Evolutionary conservation across 192 early-diverging fungal genomes (phyloP), one percentile per base, ranked within the genome.

Genomic region (Dimargaris xerosporica): DNA sequence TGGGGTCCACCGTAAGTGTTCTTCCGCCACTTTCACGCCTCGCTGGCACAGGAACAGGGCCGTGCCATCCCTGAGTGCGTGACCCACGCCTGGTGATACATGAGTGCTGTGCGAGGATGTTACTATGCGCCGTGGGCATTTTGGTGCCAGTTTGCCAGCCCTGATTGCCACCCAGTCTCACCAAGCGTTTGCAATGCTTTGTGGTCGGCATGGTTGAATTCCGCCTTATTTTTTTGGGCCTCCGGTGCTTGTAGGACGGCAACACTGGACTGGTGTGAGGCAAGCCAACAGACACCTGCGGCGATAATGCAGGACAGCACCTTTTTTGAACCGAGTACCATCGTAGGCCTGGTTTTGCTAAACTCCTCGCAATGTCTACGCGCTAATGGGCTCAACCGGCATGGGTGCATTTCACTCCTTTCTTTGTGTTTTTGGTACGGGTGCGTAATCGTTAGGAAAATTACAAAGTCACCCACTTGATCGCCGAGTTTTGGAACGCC

Each of bases 401-500:
- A 15, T 12, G 29, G 6, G 26, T 12, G 5, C 43, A n/a, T 51
- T 12, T 45, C 9, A 60, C 25, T 26, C n/a, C n/a, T n/a, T n/a
- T n/a, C n/a, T n/a, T n/a, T n/a, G n/a, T n/a, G n/a, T n/a, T n/a
- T n/a, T n/a, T n/a, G n/a, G n/a, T n/a, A n/a, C n/a, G n/a, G n/a
- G n/a, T n/a, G n/a, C n/a, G n/a, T n/a, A n/a, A 17, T 44, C 26
- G 58, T 52, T 65, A 80, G 79, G 82, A 86, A 73, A 86, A 87
- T 76, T 87, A 91, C 46, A 76, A 73, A 23, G 75, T 81, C 4
- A 78, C 77, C 56, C 70, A 71, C 56, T 88, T 84, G 65, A 72
- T 91, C 64, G 85, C 87, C 55, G 90, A 91, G 72, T 88, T 82
- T 62, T 84, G 84, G 71, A 91, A 91, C 69, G 82, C 86, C 17